Conservation (phyloP, 1,139 yeast species). For the Hansenula sp. region DNA sequence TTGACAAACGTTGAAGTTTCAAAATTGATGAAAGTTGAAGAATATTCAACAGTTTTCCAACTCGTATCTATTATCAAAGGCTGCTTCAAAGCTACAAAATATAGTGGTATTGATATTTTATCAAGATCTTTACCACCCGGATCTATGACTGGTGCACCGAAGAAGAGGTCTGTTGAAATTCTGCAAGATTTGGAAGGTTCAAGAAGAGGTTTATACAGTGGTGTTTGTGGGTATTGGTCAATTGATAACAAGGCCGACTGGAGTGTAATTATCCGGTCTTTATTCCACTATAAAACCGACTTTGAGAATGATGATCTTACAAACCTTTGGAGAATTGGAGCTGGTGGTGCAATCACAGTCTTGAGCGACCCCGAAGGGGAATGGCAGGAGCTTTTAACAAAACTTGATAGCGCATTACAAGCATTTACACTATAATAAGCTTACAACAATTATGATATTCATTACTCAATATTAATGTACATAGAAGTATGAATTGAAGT, state of each 20-base stretch:
- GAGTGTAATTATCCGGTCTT: constrained; percentile 91
- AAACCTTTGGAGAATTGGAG: constrained; percentile 79
- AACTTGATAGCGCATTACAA: constrained; percentile 75
- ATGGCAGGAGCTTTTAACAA: constrained; percentile 88
- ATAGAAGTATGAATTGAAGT: too few species aligned
- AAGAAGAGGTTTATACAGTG: constrained; percentile 85
- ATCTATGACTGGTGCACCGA: constrained; percentile 99
- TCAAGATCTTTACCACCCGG: constrained; percentile 91
- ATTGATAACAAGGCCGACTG: constrained; percentile 87
- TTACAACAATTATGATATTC: background rate
- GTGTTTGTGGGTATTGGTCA: constrained; percentile 96
- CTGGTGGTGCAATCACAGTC: constrained; percentile 97
- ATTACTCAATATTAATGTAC: background rate
- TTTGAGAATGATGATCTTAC: constrained; percentile 30
- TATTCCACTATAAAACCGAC: constrained; percentile 62
- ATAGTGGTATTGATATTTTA: constrained; percentile 74
- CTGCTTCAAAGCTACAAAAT: constrained; percentile 25
- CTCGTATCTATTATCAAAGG: constrained; percentile 89
- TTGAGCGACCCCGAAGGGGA: constrained; percentile 78
- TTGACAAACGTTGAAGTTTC: constrained; percentile 67
- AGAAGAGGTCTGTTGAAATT: constrained; percentile 84
- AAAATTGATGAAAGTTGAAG: constrained; percentile 88
- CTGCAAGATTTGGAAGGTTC: constrained; percentile 49
- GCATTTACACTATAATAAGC: constrained; percentile 35
- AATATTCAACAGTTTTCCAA: constrained; percentile 86